A percentile compares a stretch with the other conserved stretches of the same genome.
Conservation (phyloP, 495 filamentous ascomycete species). For the Hypoxylon fuscum region DNA sequence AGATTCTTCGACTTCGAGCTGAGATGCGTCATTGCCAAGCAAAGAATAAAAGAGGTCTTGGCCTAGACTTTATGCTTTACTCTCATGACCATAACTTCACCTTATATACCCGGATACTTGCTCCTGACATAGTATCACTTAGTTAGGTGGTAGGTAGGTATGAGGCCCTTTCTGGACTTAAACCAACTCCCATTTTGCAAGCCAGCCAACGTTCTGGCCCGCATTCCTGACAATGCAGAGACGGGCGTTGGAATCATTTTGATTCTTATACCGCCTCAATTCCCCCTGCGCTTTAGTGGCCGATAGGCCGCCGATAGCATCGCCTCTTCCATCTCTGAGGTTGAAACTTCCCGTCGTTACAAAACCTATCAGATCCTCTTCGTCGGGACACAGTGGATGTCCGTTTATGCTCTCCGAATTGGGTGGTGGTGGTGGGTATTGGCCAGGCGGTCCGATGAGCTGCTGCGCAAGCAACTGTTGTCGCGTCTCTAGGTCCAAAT, state of each 20-base stretch:
- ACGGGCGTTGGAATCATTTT: conserved; percentile 49
- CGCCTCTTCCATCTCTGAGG: conserved; percentile 77
- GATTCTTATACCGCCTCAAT: conserved; percentile 42
- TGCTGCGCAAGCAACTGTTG: conserved; percentile 63
- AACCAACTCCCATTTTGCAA: conserved; percentile 82
- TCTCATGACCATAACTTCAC: background rate
- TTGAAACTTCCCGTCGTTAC: conserved; percentile 88
- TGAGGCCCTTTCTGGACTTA: conserved; percentile 43
- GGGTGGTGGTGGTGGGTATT: conserved; percentile 35
- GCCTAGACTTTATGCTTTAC: background rate
- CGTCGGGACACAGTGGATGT: conserved; percentile 73
- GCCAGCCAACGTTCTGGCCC: conserved; percentile 77
- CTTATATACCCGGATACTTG: background rate
- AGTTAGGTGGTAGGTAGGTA: too few species aligned
- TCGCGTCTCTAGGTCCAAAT: conserved; percentile 49
- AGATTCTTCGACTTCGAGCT: background rate
- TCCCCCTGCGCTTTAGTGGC: conserved; percentile 64
- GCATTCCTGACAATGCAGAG: conserved; percentile 84
- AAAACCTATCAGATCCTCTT: conserved; percentile 87
- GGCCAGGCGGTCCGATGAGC: conserved; percentile 51
- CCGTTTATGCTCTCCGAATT: conserved; percentile 52
- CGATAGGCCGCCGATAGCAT: conserved; percentile 77
- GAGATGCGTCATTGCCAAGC: background rate
- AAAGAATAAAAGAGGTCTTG: background rate
- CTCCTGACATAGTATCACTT: too few species aligned